These are phyloP conservation scores for Phlebiopsis flavidoalba DNA, from an alignment of 768 basidiomycete genomes.

Conservation along the genomic window DNA sequence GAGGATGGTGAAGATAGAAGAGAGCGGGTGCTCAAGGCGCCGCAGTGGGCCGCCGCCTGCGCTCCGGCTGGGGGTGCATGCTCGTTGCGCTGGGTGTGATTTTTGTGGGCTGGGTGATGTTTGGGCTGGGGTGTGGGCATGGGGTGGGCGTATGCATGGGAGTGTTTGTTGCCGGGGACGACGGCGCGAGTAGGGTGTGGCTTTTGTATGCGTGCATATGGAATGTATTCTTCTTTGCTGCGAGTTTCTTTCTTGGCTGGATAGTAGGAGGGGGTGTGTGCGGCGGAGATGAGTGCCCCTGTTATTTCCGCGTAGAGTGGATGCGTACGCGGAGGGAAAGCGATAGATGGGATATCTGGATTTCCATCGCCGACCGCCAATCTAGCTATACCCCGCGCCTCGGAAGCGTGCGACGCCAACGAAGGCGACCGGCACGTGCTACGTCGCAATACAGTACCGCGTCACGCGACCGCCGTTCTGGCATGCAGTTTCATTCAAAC, in stretches of 20 bases:
- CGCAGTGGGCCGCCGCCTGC: constrained; percentile 8
- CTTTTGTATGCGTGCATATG: not conserved
- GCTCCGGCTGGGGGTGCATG: constrained; percentile 20
- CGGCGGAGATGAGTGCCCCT: no score
- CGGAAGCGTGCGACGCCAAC: no score
- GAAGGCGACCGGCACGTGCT: no score
- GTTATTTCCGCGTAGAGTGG: no score
- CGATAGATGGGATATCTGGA: no score
- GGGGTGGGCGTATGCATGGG: constrained; percentile 40
- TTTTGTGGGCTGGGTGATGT: constrained; percentile 36
- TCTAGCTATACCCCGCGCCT: no score
- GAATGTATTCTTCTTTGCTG: not conserved
- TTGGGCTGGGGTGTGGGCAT: constrained; percentile 36
- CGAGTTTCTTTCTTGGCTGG: not conserved
- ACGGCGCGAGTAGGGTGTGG: constrained; percentile 19
- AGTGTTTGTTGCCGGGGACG: constrained; percentile 25
- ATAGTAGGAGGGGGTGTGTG: not conserved
- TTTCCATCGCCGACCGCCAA: no score
- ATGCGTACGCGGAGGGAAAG: no score
- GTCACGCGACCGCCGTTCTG: no score
- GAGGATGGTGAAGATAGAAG: constrained; percentile 6
- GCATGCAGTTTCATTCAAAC: no score
- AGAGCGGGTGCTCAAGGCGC: constrained; percentile 29
- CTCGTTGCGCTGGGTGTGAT: constrained; percentile 23
- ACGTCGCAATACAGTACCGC: no score